Base-by-base conservation (phyloP, 345 rosid species). In the Pistacia vera region DNA sequence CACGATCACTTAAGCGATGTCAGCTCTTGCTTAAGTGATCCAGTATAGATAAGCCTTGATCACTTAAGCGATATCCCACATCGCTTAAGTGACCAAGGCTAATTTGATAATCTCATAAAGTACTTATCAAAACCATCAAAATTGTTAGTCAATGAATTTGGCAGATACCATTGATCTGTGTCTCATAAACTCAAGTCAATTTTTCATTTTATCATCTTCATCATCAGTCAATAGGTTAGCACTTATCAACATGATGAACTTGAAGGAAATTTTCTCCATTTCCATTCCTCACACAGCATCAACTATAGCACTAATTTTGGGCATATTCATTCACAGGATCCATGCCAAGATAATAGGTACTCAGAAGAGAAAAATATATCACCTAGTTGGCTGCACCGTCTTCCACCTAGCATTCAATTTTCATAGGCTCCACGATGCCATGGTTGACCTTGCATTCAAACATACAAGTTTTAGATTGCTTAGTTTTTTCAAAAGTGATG, bases 401-500 rank as follows among this genome's bases (percentile, higher is more conserved):
- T 9, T 74, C 51, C 51, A 74, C 36, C 77, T 20, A 25, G 62
- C 38, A 3, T 17, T 12, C 9, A 64, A 74, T 20, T 74, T 74
- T 36, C 63, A 54, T 54, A 74, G 63, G 63, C 71, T 55, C 13
- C 63, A 65, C 28, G 71, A 65, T 38, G 54, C 35, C 71, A 52
- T 64, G 55, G 16, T 71, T 38, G 54, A 63, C 16, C 63, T 74
- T 63, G 77, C 77, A n/a, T 0, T 20, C 22, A 74, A 65, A 25
- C 54, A 74, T 55, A 63, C 3, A 38, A 74, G 63, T 20, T 55
- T 10, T 55, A 52, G 71, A 46, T 2, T 74, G 30, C 71, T 36
- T 54, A 36, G 63, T 8, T 9, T 66, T 18, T 51, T 65, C 63
- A 63, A 33, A 55, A 74, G 64, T 20, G 68, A 73, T 1, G 68